Evolutionary conservation across 2,329 filamentous ascomycete genomes (phyloP), one percentile per base, ranked within the genome.

Genomic region (Pseudohalonectria lignicola): DNA sequence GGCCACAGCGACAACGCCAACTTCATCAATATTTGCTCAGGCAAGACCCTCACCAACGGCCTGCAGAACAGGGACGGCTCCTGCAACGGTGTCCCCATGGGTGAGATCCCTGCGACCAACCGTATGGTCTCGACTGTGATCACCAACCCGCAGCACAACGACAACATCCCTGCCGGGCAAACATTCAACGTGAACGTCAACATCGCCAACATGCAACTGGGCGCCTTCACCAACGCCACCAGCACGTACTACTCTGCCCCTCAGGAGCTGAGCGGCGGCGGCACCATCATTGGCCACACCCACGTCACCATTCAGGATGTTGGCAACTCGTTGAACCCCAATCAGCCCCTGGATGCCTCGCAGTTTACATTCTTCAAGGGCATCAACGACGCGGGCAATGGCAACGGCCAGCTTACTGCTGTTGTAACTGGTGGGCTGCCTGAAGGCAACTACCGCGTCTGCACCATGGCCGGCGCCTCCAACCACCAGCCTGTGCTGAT

Each of bases 401-500:
- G 67, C 23, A 48, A 71, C 2, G 75, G 75, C 36, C 58, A 64
- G 5, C 60, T 81, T 10, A 55, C 61, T 11, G 69, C 75, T 29
- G 57, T 53, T 2, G 76, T 81, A 18, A 57, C 61, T 1, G 71
- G 67, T 40, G 77, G 76, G 49, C 69, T 81, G 3, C 73, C 74
- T 3, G 62, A 65, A 3, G 76, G 76, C 26, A 75, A 72, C 61
- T 82, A 80, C 60, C 74, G 77, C 48, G 58, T 78, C 43, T 82
- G 77, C 65, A 74, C 70, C 49, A 77, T 82, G 71, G 65, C 68
- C 20, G 59, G 67, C 43, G 60, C 77, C n/a, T 61, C 73, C 47
- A 82, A 81, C 63, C 77, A 82, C 51, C 75, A 80, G 60, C 74
- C 74, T 40, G 73, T 79, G 9, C 52, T 78, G 39, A 79, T 79